phyloP scores from a whole-genome alignment of 768 basidiomycete genomes.

The Phallus indusiatus region DNA sequence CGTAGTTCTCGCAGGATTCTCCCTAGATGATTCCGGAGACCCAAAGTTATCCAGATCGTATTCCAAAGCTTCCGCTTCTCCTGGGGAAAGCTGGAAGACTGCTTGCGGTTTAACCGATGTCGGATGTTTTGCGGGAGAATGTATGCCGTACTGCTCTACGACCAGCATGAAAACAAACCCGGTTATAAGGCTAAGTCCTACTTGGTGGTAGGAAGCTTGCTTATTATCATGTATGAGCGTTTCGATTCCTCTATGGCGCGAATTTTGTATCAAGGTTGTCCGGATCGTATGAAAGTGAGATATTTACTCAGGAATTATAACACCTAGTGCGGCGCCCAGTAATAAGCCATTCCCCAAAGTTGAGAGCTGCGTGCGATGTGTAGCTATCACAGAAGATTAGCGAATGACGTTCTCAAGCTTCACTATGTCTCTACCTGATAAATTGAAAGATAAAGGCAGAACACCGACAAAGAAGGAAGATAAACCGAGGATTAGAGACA shows the following conservation, averaged over 20 bases:
- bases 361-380: constrained; percentile 36
- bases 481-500: constrained; percentile 53
- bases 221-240: constrained; percentile 32
- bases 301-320: constrained; percentile 90
- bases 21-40: not conserved
- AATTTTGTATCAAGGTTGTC: not conserved
- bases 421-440: constrained; percentile 47
- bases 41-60: constrained; percentile 16
- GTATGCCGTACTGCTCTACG: constrained; percentile 51
- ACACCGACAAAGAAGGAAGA: constrained; percentile 63
- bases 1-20: constrained; percentile 2
- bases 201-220: constrained; percentile 35
- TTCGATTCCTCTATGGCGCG: constrained; percentile 57
- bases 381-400: constrained; percentile 15
- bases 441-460: constrained; percentile 62
- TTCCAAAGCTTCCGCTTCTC: constrained; percentile 5
- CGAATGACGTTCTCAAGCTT: not conserved
- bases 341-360: constrained; percentile 75
- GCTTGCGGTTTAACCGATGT: constrained; percentile 1
- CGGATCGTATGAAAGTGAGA: not conserved
- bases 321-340: constrained; percentile 80
- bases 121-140: not conserved
- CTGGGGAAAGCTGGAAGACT: constrained; percentile 2
- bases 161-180: constrained; percentile 60
- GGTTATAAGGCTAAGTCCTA: constrained; percentile 53